Conservation (phyloP, 805 yeast genomes). For the Hanseniaspora osmophila region DNA sequence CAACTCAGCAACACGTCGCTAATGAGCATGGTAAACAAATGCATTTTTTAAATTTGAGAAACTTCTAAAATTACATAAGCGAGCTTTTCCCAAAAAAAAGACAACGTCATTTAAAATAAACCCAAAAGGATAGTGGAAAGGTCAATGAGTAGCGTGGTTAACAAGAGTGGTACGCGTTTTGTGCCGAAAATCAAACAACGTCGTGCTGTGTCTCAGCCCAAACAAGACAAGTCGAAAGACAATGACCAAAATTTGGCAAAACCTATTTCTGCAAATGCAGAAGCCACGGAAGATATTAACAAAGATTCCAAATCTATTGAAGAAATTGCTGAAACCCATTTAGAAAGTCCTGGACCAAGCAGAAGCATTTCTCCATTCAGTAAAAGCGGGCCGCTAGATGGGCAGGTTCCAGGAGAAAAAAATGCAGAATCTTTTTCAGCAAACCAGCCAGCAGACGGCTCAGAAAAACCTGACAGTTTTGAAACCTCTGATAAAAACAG, state of each 20-base stretch:
- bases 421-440: no score
- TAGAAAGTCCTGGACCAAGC: neutral
- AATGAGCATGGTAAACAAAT: no score
- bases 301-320: no score
- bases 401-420: neutral
- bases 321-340: no score
- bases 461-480: slow-evolving; percentile 4
- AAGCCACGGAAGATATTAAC: slow-evolving; percentile 1
- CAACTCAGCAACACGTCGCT: no score
- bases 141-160: slow-evolving; percentile 24
- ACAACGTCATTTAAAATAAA: neutral
- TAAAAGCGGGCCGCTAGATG: slow-evolving; percentile 2
- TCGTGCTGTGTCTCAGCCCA: slow-evolving; percentile 15
- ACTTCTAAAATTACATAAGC: no score
- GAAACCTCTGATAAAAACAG: slow-evolving; percentile 9
- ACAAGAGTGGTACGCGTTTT: slow-evolving; percentile 48
- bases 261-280: neutral
- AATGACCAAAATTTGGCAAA: no score
- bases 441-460: no score
- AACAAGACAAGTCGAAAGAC: slow-evolving; percentile 1
- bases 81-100: no score
- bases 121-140: neutral
- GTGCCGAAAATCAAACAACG: slow-evolving; percentile 42
- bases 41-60: no score
- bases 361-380: neutral